Conservation (phyloP, 2,329 filamentous ascomycete genomes). For the Monosporascus sp. region DNA sequence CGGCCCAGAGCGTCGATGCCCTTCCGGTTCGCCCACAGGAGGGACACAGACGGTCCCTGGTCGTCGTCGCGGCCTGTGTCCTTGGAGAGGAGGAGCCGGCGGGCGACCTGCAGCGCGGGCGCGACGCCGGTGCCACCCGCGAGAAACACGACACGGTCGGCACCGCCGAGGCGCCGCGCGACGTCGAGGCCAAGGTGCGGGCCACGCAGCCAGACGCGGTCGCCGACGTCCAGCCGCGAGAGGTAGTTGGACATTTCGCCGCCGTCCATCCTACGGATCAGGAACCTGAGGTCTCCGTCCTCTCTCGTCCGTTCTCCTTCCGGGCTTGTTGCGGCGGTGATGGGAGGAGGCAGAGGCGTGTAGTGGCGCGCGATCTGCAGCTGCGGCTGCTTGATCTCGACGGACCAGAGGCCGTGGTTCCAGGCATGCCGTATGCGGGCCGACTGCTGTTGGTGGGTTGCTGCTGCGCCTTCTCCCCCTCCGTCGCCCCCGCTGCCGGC, state of each 20-base stretch:
- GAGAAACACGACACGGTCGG: conserved; percentile 62
- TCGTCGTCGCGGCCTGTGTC: conserved; percentile 19
- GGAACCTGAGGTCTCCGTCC: conserved; percentile 53
- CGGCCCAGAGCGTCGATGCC: conserved; percentile 62
- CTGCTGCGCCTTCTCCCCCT: background rate
- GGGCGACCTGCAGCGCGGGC: conserved; percentile 76
- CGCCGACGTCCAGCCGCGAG: conserved; percentile 55
- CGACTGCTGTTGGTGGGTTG: background rate
- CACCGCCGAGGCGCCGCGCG: conserved; percentile 25
- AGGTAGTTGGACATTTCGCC: conserved; percentile 88
- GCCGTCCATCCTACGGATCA: conserved; percentile 70
- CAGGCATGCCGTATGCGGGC: conserved; percentile 37
- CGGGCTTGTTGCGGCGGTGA: background rate
- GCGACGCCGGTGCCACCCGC: conserved; percentile 92
- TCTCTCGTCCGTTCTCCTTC: background rate
- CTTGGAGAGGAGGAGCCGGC: conserved; percentile 48
- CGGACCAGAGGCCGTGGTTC: conserved; percentile 70
- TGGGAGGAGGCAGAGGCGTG: conserved; percentile 66
- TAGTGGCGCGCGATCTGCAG: conserved; percentile 89
- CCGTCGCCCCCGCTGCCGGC: conserved; percentile 2
- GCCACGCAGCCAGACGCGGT: conserved; percentile 70
- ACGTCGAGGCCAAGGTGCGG: conserved; percentile 66
- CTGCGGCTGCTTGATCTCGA: conserved; percentile 92
- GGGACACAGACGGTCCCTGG: conserved; percentile 48
- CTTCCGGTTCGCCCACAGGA: conserved; percentile 77